Conservation (phyloP, 2,329 filamentous ascomycete genomes). For the Phialophora verrucosa region DNA sequence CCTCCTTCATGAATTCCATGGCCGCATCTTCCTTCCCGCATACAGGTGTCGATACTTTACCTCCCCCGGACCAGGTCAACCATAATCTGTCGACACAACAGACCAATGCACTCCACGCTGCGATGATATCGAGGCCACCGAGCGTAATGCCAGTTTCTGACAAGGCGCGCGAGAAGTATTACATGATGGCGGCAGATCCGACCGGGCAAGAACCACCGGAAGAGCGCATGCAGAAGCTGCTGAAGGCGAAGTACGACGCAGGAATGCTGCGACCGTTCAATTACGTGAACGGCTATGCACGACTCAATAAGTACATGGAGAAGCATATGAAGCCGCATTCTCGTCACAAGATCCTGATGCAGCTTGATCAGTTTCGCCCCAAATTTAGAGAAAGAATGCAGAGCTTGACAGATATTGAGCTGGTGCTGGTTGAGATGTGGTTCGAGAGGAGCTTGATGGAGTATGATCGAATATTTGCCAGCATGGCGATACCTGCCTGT, state of each 20-base stretch:
- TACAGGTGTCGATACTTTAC: constrained; percentile 42
- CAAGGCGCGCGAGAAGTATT: constrained; percentile 79
- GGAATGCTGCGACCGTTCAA: constrained; percentile 96
- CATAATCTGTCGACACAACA: constrained; percentile 47
- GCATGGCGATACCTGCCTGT: constrained; percentile 97
- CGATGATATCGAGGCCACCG: constrained; percentile 65
- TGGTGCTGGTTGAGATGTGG: constrained; percentile 98
- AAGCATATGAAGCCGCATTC: constrained; percentile 80
- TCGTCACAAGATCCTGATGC: constrained; percentile 88
- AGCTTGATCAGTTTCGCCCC: constrained; percentile 89
- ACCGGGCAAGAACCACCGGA: constrained; percentile 85
- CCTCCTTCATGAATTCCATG: constrained; percentile 57
- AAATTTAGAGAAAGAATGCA: constrained; percentile 97
- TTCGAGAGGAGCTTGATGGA: constrained; percentile 96
- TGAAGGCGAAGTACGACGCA: constrained; percentile 95
- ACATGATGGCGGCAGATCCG: constrained; percentile 94
- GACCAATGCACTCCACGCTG: constrained; percentile 49
- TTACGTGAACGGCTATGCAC: constrained; percentile 94
- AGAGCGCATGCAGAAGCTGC: constrained; percentile 90
- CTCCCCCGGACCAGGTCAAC: constrained; percentile 47
- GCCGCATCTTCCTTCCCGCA: constrained; percentile 41
- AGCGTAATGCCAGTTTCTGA: constrained; percentile 68
- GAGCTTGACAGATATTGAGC: constrained; percentile 86
- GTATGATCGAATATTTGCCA: constrained; percentile 96
- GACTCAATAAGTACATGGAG: constrained; percentile 89